A percentile compares a stretch with the other conserved stretches of the same genome.
These are phyloP conservation scores for Lactarius sanguifluus DNA, from an alignment of 768 basidiomycete genomes.

Conservation along the genomic window DNA sequence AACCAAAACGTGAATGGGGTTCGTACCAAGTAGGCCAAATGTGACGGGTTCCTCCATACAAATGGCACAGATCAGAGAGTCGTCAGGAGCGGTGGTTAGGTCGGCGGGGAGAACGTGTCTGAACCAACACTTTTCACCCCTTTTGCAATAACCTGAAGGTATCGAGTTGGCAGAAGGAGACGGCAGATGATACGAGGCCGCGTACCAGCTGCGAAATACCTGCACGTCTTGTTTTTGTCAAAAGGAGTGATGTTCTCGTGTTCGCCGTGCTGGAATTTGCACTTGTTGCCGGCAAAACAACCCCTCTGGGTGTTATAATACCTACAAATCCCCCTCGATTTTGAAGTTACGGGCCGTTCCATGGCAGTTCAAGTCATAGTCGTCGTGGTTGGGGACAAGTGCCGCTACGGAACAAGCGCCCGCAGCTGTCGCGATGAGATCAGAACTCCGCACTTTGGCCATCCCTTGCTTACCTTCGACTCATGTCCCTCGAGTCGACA, in stretches of 20 bases:
- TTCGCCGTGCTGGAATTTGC: slow-evolving; percentile 76
- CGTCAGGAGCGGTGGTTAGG: slow-evolving; percentile 26
- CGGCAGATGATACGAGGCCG: not conserved
- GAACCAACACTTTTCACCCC: slow-evolving; percentile 77
- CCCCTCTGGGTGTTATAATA: slow-evolving; percentile 65
- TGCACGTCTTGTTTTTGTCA: slow-evolving; percentile 70
- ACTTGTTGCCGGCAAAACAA: slow-evolving; percentile 64
- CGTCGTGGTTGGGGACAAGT: slow-evolving; percentile 13
- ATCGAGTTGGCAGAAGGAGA: not conserved
- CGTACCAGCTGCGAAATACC: slow-evolving; percentile 60
- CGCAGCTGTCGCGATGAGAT: slow-evolving; percentile 2
- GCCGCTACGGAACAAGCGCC: slow-evolving; percentile 11
- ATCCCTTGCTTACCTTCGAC: not conserved
- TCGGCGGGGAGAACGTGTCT: slow-evolving; percentile 45
- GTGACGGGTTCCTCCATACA: slow-evolving; percentile 71
- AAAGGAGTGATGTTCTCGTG: slow-evolving; percentile 57
- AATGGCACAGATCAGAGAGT: slow-evolving; percentile 61
- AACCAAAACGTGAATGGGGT: not conserved
- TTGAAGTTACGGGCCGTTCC: slow-evolving; percentile 62
- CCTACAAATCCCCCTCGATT: slow-evolving; percentile 66
- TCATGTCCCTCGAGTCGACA: slow-evolving; percentile 79
- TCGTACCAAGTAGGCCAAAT: slow-evolving; percentile 65
- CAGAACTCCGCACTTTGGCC: slow-evolving; percentile 11
- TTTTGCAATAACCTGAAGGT: slow-evolving; percentile 62
- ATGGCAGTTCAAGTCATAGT: slow-evolving; percentile 27